phyloP scores from a whole-genome alignment of 164 flowering plant genomes.

The Aristolochia fimbriata region DNA sequence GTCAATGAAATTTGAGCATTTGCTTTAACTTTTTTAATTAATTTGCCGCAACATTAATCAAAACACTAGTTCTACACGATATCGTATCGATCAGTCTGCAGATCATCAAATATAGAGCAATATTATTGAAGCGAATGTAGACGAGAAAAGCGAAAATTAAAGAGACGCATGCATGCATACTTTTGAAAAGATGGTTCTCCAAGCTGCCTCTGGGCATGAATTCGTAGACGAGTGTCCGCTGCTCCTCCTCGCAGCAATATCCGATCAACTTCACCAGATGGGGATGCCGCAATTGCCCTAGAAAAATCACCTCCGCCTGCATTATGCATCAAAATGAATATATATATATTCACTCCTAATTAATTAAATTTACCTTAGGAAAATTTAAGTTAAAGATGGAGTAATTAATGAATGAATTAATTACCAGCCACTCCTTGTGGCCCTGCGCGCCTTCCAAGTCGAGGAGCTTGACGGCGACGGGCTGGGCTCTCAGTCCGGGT shows the following conservation, averaged over 20 bases:
- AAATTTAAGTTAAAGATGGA: too few relatives aligned
- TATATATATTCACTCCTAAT: too few relatives aligned
- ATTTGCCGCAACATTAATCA: too few relatives aligned
- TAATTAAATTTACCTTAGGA: too few relatives aligned
- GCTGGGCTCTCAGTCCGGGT: conserved; percentile 51
- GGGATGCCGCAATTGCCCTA: conserved; percentile 78
- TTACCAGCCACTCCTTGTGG: conserved; percentile 93
- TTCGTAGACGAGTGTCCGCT: conserved; percentile 75
- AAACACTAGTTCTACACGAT: too few relatives aligned
- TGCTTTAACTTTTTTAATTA: too few relatives aligned
- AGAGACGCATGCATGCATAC: conserved; percentile 20
- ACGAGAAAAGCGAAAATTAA: not conserved
- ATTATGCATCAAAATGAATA: too few relatives aligned
- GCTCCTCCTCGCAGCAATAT: conserved; percentile 77
- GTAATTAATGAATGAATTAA: too few relatives aligned
- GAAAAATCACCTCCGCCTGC: conserved; percentile 76
- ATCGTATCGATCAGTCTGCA: too few relatives aligned
- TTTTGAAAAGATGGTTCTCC: conserved; percentile 58
- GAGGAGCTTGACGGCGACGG: conserved; percentile 67
- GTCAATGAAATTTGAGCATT: too few relatives aligned
- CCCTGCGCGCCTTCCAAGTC: conserved; percentile 83
- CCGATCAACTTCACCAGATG: conserved; percentile 84
- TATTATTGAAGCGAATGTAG: not conserved
- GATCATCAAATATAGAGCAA: too few relatives aligned
- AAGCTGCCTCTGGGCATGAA: conserved; percentile 71